phyloP scores from a whole-genome alignment of 2,329 filamentous ascomycete species.

The Alternaria gaisen region DNA sequence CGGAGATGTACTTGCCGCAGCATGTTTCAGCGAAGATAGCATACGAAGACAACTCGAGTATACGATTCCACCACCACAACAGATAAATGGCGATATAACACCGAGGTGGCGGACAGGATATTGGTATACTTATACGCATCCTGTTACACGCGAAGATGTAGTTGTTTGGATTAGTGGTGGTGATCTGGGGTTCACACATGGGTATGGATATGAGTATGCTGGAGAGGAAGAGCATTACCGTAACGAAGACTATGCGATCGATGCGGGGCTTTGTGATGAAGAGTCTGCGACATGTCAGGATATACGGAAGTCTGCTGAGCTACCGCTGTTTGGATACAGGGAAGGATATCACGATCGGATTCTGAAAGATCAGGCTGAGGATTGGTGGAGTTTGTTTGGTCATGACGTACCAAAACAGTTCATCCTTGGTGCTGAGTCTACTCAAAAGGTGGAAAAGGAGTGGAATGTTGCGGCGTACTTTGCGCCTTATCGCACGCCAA shows the following conservation, averaged over 20 bases:
- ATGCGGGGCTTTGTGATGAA: neutral
- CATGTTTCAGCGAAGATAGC: constrained; percentile 15
- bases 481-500: neutral
- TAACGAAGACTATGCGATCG: neutral
- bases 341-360: neutral
- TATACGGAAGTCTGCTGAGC: neutral
- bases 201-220: neutral
- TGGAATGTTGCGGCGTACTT: constrained; percentile 7
- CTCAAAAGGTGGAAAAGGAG: neutral
- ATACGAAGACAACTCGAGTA: constrained; percentile 13
- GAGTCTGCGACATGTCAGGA: neutral
- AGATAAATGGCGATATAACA: neutral
- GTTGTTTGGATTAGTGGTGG: neutral
- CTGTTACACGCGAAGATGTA: neutral
- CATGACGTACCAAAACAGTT: neutral
- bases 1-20: neutral
- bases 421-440: neutral
- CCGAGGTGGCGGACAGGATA: neutral
- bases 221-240: neutral
- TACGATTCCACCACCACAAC: neutral
- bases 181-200: neutral
- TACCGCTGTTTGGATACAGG: neutral
- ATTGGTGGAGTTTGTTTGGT: neutral
- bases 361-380: neutral
- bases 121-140: neutral